Conservation (phyloP, 208 protist genomes). For the Trypanosoma avium region DNA sequence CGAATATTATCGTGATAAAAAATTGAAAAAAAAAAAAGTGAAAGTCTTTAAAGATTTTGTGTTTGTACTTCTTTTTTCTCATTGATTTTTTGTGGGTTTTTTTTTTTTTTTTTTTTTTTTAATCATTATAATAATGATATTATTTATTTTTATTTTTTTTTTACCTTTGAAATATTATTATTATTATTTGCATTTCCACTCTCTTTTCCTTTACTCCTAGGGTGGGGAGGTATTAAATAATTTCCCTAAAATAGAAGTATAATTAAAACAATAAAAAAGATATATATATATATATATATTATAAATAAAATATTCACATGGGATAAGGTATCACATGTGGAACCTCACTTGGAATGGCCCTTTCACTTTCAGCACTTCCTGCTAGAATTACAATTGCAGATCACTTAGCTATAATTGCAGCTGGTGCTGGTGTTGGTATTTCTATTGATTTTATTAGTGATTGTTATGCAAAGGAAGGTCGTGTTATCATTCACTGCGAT, state of each 20-base stretch:
- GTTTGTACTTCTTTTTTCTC: not conserved
- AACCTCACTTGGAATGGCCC: constrained; percentile 46
- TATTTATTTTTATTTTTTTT: constrained; percentile 15
- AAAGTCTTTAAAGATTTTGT: too few species aligned
- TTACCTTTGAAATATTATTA: not conserved
- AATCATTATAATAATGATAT: constrained; percentile 1
- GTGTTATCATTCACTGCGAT: constrained; percentile 85
- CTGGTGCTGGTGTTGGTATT: constrained; percentile 56
- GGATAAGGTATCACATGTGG: constrained; percentile 82
- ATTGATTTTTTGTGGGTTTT: not conserved
- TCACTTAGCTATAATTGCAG: constrained; percentile 62
- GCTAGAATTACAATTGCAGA: constrained; percentile 48
- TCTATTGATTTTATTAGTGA: constrained; percentile 84
- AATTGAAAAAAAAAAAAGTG: too few species aligned
- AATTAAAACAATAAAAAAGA: too few species aligned
- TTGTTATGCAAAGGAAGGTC: constrained; percentile 73
- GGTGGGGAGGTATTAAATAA: too few species aligned
- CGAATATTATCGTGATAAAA: not conserved
- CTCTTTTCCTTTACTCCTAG: too few species aligned
- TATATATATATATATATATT: too few species aligned
- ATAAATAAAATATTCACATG: constrained; percentile 44
- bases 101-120: constrained; percentile 10
- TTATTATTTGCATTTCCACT: too few species aligned
- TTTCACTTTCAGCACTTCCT: constrained; percentile 62
- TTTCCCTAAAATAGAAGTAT: too few species aligned